Evolutionary conservation across 495 filamentous ascomycete species (phyloP).

Genomic region (Podospora sp.): DNA sequence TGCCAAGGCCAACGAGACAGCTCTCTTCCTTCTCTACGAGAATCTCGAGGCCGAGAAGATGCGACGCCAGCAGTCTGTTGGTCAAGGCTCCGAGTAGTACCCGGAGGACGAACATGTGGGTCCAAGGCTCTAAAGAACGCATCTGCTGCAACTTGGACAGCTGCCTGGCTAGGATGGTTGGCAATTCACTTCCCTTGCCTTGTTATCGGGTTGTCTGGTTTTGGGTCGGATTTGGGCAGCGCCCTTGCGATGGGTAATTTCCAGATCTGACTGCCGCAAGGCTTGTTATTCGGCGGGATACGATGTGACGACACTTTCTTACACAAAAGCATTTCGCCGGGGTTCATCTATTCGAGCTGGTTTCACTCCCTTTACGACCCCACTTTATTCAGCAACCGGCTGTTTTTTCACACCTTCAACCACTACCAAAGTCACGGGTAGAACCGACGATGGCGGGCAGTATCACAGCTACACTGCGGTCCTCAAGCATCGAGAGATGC

Average conservation of each 20-base stretch:
- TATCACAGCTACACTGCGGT: background rate
- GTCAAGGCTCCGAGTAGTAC: conserved; percentile 66
- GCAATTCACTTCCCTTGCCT: conserved; percentile 21
- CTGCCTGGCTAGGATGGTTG: conserved; percentile 26
- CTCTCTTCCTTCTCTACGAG: conserved; percentile 94
- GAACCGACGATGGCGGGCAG: background rate
- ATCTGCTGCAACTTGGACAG: conserved; percentile 28
- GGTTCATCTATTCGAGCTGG: conserved; percentile 39
- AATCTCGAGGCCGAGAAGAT: conserved; percentile 99
- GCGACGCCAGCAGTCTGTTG: conserved; percentile 72
- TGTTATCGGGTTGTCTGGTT: conserved; percentile 33
- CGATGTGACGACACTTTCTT: conserved; percentile 49
- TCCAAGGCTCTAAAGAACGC: conserved; percentile 37
- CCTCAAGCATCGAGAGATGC: background rate
- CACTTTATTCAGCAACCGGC: conserved; percentile 28
- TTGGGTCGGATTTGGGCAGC: conserved; percentile 49
- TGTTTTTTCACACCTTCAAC: conserved; percentile 12
- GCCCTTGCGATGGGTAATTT: conserved; percentile 44
- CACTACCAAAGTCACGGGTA: background rate
- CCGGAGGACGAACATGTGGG: conserved; percentile 26
- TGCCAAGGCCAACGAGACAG: conserved; percentile 87
- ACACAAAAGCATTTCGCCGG: conserved; percentile 44
- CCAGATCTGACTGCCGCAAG: conserved; percentile 64
- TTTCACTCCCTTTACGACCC: conserved; percentile 33
- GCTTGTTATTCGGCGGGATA: conserved; percentile 53